phyloP scores from a whole-genome alignment of 179 eudicot species.

The Heliamphora pulchella region DNA sequence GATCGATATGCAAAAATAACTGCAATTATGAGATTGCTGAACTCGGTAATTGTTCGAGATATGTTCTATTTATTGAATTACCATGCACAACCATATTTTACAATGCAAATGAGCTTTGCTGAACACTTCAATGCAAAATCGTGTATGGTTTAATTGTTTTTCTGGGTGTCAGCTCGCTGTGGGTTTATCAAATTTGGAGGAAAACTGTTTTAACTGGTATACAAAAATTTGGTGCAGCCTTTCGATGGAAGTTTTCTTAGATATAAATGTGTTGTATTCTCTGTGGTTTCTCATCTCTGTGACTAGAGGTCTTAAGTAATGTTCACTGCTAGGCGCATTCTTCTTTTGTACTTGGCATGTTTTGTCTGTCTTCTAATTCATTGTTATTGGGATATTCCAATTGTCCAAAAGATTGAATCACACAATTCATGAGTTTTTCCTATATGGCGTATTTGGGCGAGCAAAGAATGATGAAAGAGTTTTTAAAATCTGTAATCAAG shows the following conservation, averaged over 20 bases:
- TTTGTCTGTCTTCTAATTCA: not conserved
- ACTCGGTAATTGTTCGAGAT: conserved; percentile 46
- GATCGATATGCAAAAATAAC: conserved; percentile 64
- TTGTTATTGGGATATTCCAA: not conserved
- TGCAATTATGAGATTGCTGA: conserved; percentile 51
- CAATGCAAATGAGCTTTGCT: not conserved
- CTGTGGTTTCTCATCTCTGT: not conserved
- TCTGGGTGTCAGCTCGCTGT: not conserved
- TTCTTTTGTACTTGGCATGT: not conserved
- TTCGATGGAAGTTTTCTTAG: not conserved
- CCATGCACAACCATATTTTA: not conserved
- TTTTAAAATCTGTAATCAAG: not conserved
- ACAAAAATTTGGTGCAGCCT: not conserved
- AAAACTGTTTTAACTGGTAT: not conserved
- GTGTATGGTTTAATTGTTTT: not conserved
- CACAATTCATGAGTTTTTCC: not conserved
- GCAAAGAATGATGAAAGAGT: not conserved
- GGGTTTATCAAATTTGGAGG: not conserved
- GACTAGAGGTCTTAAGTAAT: not conserved
- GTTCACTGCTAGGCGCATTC: not conserved
- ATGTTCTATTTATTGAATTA: not conserved
- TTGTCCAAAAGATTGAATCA: not conserved
- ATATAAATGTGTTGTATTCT: not conserved
- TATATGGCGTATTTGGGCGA: not conserved
- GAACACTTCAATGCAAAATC: not conserved